A percentile compares a stretch with the other conserved stretches of the same genome.
Conservation (phyloP, 306 rosid species). For the Gillenia trifoliata region DNA sequence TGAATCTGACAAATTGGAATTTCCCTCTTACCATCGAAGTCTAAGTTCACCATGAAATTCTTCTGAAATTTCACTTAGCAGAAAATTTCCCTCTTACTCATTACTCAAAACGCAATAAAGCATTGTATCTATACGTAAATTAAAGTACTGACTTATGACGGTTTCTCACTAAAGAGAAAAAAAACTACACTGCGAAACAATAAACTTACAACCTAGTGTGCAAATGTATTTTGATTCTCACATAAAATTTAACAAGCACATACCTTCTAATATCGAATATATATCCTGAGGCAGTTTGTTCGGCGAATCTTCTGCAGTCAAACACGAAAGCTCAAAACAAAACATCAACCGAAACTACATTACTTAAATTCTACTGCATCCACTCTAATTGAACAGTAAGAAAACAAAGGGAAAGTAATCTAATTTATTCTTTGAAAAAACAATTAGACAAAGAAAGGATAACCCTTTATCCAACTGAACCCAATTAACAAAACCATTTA, state of each 20-base stretch:
- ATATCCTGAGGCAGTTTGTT: no score
- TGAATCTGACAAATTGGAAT: no score
- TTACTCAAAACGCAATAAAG: neutral
- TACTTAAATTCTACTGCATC: no score
- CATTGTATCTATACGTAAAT: neutral
- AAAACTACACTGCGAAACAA: neutral
- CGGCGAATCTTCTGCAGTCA: no score
- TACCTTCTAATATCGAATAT: no score
- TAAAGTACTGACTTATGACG: neutral
- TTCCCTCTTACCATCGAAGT: no score
- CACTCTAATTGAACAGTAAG: no score
- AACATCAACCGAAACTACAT: no score
- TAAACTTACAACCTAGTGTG: neutral
- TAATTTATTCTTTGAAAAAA: neutral
- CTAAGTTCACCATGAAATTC: no score
- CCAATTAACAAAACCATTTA: conserved; percentile 10
- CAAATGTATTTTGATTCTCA: neutral
- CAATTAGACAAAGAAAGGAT: neutral
- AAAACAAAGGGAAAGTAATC: neutral
- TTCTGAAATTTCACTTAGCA: neutral
- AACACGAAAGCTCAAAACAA: no score
- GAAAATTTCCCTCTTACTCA: neutral
- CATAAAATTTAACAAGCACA: conserved; percentile 17
- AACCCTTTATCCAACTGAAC: neutral
- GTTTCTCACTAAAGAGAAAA: neutral